Conservation (phyloP, 345 rosid species). For the Acer yangbiense region DNA sequence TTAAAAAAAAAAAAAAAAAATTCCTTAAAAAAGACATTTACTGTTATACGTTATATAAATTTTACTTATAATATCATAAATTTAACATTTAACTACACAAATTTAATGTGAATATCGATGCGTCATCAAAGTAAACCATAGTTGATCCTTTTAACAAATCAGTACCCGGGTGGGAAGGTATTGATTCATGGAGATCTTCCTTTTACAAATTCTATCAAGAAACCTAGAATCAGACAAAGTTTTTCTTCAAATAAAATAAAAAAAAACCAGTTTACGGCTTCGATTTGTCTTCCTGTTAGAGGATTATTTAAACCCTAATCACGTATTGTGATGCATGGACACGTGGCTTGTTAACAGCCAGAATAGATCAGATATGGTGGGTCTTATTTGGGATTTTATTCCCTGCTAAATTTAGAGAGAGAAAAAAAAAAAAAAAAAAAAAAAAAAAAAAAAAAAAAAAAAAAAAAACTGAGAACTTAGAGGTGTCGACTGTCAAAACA, state of each 20-base stretch:
- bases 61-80: too few relatives aligned
- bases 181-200: not conserved
- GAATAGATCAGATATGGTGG: not conserved
- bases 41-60: too few relatives aligned
- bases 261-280: constrained; percentile 4
- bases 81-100: too few relatives aligned
- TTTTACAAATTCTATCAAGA: not conserved
- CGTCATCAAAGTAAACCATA: too few relatives aligned
- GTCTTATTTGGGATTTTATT: not conserved
- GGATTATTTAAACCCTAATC: not conserved
- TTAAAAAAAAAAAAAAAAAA: not conserved
- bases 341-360: not conserved
- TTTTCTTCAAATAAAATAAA: not conserved
- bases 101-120: too few relatives aligned
- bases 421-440: not conserved
- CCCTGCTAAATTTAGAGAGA: not conserved
- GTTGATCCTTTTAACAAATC: too few relatives aligned
- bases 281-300: constrained; percentile 2
- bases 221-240: not conserved
- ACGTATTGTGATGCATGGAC: not conserved
- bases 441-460: not conserved
- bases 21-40: too few relatives aligned
- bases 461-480: not conserved
- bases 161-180: too few relatives aligned
- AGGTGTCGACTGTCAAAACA: not conserved